Base-by-base conservation (phyloP, 164 flowering plant genomes). In the Warburgia ugandensis region DNA sequence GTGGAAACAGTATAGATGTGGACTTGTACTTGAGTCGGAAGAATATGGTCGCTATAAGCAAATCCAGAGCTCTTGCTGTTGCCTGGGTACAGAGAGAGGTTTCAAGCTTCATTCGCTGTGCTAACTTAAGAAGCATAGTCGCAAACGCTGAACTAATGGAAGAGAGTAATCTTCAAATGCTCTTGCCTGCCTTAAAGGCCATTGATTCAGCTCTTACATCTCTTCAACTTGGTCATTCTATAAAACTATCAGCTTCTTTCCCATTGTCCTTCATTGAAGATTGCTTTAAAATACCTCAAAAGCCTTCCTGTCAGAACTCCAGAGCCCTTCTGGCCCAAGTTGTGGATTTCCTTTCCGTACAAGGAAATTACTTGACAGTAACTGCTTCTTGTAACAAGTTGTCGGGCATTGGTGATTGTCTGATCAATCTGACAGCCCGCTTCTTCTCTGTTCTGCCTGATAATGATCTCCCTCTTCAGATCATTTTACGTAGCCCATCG, bases 51-150 rank as follows among this genome's bases (percentile, higher is more conserved):
- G 6, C 31, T 1, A 14, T 28, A 45, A 45, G 49, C 32, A 45
- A 45, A 45, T 45, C 49, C 31, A 45, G 27, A 14, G 31, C 19
- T 45, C 30, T 45, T 22, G 49, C 49, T 6, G 20, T 13, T 45
- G 32, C 27, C 28, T 45, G 49, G 49, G 33, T 45, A 4, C 49
- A 14, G 16, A 45, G 49, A 45, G 49, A 45, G 27, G 49, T 45
- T 45, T 13, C 49, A 27, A 45, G 19, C 33, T 26, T 45, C 9
- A 27, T 2, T 16, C 29, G 49, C 2, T 45, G 49, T 21, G 17
- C 27, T 5, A 45, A 45, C 32, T 26, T 45, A 8, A 45, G 31
- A 16, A n/a, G 32, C 22, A 45, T 45, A 2, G 32, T 45, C 14
- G 20, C 28, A 45, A 16, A 28, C 32, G 8, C 20, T 45, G 49